Evolutionary conservation across 257 asterid species (phyloP).

Genomic region (Nicotiana otophora): DNA sequence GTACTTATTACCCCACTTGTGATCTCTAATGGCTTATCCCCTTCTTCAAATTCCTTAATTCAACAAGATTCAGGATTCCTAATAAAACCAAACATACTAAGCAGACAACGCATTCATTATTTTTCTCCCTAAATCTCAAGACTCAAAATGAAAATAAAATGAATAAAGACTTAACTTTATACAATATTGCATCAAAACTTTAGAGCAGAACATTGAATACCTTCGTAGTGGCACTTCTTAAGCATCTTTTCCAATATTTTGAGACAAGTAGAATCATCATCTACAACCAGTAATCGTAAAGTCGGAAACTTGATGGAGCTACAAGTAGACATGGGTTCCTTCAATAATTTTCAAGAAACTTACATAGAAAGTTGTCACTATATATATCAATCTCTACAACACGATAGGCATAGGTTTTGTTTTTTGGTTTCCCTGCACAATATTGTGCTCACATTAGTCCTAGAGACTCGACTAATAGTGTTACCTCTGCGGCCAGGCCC

Average conservation of each 20-base stretch:
- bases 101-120: not conserved
- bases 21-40: not conserved
- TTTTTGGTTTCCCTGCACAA: too few species aligned
- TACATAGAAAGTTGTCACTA: too few species aligned
- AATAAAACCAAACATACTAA: not conserved
- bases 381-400: too few species aligned
- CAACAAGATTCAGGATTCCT: not conserved
- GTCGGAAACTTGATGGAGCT: too few species aligned
- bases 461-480: too few species aligned
- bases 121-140: not conserved
- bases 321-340: too few species aligned
- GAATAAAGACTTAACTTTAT: not conserved
- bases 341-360: too few species aligned
- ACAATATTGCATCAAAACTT: not conserved
- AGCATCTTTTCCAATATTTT: conserved; percentile 90
- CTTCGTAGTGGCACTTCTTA: conserved; percentile 69
- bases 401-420: too few species aligned
- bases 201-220: conserved; percentile 23
- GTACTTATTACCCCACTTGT: not conserved
- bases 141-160: not conserved
- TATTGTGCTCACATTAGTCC: too few species aligned
- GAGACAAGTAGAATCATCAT: conserved; percentile 84
- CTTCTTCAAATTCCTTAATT: not conserved
- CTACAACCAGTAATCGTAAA: conserved; percentile 65
- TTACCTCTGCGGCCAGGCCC: too few species aligned